phyloP scores from a whole-genome alignment of 2,329 filamentous ascomycete genomes.

The Aspergillus sp. region DNA sequence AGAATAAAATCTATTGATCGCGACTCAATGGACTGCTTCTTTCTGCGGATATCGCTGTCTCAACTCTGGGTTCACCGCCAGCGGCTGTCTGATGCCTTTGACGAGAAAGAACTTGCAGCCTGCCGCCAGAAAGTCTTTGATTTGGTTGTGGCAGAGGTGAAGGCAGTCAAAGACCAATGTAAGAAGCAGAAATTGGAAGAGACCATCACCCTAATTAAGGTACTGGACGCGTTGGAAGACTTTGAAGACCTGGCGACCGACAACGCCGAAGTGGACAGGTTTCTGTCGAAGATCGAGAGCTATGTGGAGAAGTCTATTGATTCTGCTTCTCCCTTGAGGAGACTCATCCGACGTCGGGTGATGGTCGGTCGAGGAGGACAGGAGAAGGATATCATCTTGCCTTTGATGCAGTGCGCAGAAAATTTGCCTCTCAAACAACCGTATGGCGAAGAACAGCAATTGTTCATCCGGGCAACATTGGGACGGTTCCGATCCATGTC shows the following conservation, averaged over 20 bases:
- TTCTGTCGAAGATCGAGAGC: conserved; percentile 28
- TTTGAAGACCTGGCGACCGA: conserved; percentile 31
- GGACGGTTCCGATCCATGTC: conserved; percentile 28
- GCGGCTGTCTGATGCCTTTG: conserved; percentile 21
- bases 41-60: conserved; percentile 27
- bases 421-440: conserved; percentile 29
- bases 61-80: conserved; percentile 26
- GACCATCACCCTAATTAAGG: conserved; percentile 28
- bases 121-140: conserved; percentile 29
- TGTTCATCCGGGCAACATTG: conserved; percentile 28
- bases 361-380: conserved; percentile 22
- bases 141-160: conserved; percentile 27
- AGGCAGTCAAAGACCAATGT: conserved; percentile 26
- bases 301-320: conserved; percentile 28
- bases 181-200: conserved; percentile 27
- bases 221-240: conserved; percentile 31
- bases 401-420: conserved; percentile 27
- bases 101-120: conserved; percentile 21
- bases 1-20: conserved; percentile 25
- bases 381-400: conserved; percentile 19
- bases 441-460: conserved; percentile 31
- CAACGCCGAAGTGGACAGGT: conserved; percentile 28
- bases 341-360: conserved; percentile 27
- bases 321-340: conserved; percentile 19
- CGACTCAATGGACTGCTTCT: conserved; percentile 30